These are phyloP conservation scores for Ceratocystiopsis sp. DNA, from an alignment of 2,329 filamentous ascomycete genomes.

Conservation along the genomic window DNA sequence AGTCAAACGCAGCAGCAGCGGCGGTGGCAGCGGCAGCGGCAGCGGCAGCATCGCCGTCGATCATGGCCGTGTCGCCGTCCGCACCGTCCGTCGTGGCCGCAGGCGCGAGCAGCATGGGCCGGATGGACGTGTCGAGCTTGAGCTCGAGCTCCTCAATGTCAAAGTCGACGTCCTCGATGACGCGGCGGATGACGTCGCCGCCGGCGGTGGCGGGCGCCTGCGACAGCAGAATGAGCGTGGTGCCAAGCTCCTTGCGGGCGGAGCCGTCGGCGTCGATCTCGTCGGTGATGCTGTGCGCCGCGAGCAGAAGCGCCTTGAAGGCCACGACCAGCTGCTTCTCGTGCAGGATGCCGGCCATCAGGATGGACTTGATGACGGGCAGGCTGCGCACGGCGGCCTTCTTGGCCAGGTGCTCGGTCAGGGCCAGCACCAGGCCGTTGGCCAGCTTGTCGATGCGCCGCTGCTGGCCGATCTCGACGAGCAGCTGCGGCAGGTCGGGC, in stretches of 20 bases:
- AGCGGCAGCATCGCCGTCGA: conserved; percentile 12
- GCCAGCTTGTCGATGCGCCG: conserved; percentile 55
- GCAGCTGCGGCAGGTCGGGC: conserved; percentile 37
- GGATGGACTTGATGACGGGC: conserved; percentile 40
- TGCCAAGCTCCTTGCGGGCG: conserved; percentile 46
- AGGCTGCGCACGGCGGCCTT: conserved; percentile 41
- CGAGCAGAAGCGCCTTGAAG: conserved; percentile 46
- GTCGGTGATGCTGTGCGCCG: conserved; percentile 40
- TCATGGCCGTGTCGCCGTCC: conserved; percentile 31
- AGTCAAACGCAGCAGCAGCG: conserved; percentile 13
- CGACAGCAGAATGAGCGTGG: conserved; percentile 48
- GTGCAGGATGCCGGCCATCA: conserved; percentile 42
- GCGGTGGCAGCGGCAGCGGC: neutral
- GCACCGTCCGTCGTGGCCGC: conserved; percentile 14
- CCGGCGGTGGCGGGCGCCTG: conserved; percentile 41
- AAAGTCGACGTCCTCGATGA: conserved; percentile 48
- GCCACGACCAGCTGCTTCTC: conserved; percentile 46
- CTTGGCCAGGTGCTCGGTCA: conserved; percentile 44
- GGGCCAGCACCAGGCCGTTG: conserved; percentile 51
- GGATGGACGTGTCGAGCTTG: conserved; percentile 53
- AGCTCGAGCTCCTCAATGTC: conserved; percentile 62
- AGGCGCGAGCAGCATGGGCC: conserved; percentile 31
- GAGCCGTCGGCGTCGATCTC: conserved; percentile 35
- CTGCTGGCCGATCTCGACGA: conserved; percentile 45
- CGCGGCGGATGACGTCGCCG: conserved; percentile 47